phyloP scores from a whole-genome alignment of 1,284 basidiomycete species.

The Malassezia japonica region DNA sequence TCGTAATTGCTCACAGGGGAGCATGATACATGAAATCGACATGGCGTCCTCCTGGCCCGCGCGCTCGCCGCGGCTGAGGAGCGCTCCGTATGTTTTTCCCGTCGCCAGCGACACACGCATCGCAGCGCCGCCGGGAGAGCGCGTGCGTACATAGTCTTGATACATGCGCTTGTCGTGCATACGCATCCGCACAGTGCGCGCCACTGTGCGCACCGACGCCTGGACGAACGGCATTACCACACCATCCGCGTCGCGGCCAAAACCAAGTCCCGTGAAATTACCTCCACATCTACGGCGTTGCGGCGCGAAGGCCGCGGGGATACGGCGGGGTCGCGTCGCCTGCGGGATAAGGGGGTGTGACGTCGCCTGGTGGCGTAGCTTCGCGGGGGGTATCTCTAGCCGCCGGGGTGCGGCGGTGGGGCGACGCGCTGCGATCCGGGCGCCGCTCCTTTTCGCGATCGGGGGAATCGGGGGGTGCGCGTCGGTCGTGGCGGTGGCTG shows the following conservation, averaged over 20 bases:
- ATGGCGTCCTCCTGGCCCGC: constrained; percentile 41
- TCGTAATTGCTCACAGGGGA: constrained; percentile 28
- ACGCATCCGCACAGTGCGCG: no score
- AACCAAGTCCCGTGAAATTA: no score
- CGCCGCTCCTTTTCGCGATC: no score
- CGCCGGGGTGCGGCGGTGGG: no score
- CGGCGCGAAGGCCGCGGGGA: background rate
- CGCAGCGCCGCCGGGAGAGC: background rate
- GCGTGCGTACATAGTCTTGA: constrained; percentile 16
- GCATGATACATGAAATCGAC: constrained; percentile 34
- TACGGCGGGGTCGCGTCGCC: background rate
- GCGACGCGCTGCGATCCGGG: no score
- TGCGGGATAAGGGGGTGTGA: background rate
- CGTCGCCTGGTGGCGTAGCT: background rate
- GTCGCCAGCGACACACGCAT: constrained; percentile 17
- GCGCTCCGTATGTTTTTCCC: constrained; percentile 14
- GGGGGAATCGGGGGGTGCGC: background rate
- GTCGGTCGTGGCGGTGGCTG: background rate
- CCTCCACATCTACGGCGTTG: constrained; percentile 6
- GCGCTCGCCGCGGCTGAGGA: constrained; percentile 28
- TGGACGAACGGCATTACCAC: no score
- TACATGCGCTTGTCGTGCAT: background rate
- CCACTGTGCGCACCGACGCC: background rate
- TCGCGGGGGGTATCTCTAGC: constrained; percentile 1
- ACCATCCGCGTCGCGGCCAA: background rate